Evolutionary conservation across 2,329 filamentous ascomycete species (phyloP).

Genomic region (Bipolaris sorokiniana): DNA sequence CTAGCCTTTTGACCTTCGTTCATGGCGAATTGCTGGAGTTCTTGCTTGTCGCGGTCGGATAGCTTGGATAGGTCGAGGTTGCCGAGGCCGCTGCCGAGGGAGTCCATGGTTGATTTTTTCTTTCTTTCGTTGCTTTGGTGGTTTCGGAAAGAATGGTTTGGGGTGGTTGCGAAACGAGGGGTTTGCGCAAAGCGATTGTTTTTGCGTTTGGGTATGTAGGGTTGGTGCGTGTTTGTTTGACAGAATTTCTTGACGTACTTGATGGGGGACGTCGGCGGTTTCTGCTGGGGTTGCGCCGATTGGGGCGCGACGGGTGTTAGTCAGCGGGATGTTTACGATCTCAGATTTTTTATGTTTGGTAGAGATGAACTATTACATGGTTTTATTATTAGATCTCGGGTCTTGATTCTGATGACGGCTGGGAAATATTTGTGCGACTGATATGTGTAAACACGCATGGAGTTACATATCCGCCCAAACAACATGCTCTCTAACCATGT

Average conservation of each 20-base stretch:
- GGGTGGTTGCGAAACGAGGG: conserved; percentile 10
- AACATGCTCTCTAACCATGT: conserved; percentile 12
- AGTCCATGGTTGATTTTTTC: conserved; percentile 35
- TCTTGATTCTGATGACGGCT: background rate
- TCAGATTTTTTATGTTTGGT: background rate
- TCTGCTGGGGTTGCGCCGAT: conserved; percentile 1
- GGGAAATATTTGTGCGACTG: background rate
- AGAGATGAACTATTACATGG: background rate
- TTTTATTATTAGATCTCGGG: background rate
- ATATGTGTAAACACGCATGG: background rate
- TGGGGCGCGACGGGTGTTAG: background rate
- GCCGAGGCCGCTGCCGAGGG: conserved; percentile 52
- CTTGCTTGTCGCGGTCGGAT: conserved; percentile 80
- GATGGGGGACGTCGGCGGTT: conserved; percentile 3
- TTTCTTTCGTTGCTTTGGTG: conserved; percentile 3
- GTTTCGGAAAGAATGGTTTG: background rate
- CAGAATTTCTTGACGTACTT: conserved; percentile 10
- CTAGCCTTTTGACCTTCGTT: conserved; percentile 86
- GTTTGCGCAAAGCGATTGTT: background rate
- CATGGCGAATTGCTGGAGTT: conserved; percentile 83
- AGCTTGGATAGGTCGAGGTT: conserved; percentile 74
- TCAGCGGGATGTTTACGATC: background rate
- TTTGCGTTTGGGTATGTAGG: too few relatives aligned
- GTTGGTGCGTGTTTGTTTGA: too few relatives aligned
- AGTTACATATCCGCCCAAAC: background rate